These are phyloP conservation scores for Curvularia lunata DNA, from an alignment of 2,329 filamentous ascomycete species.

Conservation along the genomic window DNA sequence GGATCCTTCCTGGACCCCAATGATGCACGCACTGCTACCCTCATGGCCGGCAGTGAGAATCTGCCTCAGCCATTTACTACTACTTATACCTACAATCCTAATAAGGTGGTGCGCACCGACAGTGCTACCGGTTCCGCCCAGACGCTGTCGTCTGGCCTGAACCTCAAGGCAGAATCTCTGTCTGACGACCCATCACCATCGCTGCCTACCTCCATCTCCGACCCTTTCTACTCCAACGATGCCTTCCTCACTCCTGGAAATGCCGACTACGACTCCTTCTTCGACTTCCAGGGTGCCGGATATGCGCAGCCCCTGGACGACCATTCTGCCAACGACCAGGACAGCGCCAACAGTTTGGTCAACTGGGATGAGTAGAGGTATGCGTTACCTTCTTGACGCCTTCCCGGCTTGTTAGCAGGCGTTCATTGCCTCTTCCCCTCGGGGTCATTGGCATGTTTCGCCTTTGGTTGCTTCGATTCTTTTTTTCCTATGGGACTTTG, in stretches of 20 bases:
- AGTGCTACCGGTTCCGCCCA: slow-evolving; percentile 48
- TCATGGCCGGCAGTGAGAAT: slow-evolving; percentile 55
- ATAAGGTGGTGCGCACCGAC: slow-evolving; percentile 45
- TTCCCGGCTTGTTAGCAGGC: not conserved
- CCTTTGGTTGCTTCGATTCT: not conserved
- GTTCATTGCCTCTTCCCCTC: not conserved
- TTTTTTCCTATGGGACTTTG: slow-evolving; percentile 1
- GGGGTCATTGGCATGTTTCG: not conserved
- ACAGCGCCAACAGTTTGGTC: slow-evolving; percentile 31
- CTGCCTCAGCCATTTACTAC: slow-evolving; percentile 49
- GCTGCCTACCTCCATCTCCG: slow-evolving; percentile 27
- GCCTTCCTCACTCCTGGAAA: slow-evolving; percentile 31
- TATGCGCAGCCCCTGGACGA: slow-evolving; percentile 26
- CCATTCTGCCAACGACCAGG: slow-evolving; percentile 24
- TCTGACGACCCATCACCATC: slow-evolving; percentile 24
- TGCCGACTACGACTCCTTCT: slow-evolving; percentile 29
- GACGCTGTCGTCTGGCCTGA: slow-evolving; percentile 50
- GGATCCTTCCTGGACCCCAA: slow-evolving; percentile 54
- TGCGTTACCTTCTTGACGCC: not conserved
- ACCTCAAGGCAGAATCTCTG: slow-evolving; percentile 26
- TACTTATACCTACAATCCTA: slow-evolving; percentile 57
- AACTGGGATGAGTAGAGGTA: slow-evolving; percentile 31
- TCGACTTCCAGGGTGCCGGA: slow-evolving; percentile 29
- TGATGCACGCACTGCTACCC: slow-evolving; percentile 53
- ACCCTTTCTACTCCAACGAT: slow-evolving; percentile 29